Conservation (phyloP, 179 eudicot genomes). For the Heliamphora pulchella region DNA sequence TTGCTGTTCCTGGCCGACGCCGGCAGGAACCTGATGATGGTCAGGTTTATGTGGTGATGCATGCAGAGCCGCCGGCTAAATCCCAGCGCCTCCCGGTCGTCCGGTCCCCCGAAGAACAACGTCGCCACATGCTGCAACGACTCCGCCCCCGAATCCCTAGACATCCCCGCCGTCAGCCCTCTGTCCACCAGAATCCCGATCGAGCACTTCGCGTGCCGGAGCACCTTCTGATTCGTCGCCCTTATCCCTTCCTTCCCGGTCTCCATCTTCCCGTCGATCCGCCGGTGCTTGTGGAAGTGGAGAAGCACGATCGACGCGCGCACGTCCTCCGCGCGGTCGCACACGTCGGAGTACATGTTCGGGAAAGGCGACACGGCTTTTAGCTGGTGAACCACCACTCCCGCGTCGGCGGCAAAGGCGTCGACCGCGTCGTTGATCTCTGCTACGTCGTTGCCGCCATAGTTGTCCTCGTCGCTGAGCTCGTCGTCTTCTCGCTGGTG, state of each 20-base stretch:
- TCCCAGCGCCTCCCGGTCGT: constrained; percentile 67
- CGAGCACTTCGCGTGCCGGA: constrained; percentile 71
- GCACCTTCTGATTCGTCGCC: constrained; percentile 67
- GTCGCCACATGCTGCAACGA: constrained; percentile 50
- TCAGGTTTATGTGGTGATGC: constrained; percentile 63
- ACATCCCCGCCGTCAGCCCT: constrained; percentile 45
- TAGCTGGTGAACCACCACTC: constrained; percentile 47
- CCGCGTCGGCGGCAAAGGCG: constrained; percentile 51
- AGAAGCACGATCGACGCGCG: constrained; percentile 66
- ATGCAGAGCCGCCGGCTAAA: constrained; percentile 57
- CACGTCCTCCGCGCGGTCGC: constrained; percentile 58
- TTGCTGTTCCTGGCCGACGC: constrained; percentile 27
- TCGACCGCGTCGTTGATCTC: constrained; percentile 72
- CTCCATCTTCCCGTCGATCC: constrained; percentile 88
- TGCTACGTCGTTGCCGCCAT: constrained; percentile 75
- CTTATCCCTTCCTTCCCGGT: constrained; percentile 68
- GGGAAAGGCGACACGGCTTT: constrained; percentile 59
- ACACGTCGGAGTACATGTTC: constrained; percentile 56
- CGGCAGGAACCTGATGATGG: constrained; percentile 62
- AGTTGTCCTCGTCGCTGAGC: constrained; percentile 76
- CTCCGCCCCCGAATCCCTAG: constrained; percentile 36
- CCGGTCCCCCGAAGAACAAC: constrained; percentile 66
- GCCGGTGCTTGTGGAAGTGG: constrained; percentile 84
- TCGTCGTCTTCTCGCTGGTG: constrained; percentile 82
- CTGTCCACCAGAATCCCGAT: constrained; percentile 83